Base-by-base conservation (phyloP, 139 green algal species). In the Spirogloea muscicola region DNA sequence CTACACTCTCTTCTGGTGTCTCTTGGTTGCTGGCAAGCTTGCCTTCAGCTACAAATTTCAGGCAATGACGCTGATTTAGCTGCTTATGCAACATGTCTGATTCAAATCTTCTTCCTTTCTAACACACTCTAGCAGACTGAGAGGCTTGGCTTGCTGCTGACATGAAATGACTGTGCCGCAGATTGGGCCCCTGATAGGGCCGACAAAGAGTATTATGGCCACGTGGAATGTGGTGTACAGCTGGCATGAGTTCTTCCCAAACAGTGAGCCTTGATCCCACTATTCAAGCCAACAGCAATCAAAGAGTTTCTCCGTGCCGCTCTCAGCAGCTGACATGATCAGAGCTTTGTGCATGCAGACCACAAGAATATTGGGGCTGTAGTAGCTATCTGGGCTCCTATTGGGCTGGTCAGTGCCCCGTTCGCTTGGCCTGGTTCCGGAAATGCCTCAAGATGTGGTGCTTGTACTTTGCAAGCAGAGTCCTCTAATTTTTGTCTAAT, bases 1-100 rank as follows among this genome's bases (percentile, higher is more conserved):
- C 57, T 68, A 68, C 38, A 68, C 37, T n/a, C 37, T 68, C 7
- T 68, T 68, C 60, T 68, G 60, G 60, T 37, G 49, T n/a, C 38
- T 49, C 38, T 39, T 68, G 38, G 21, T 68, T 21, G 38, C 60
- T 3, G 36, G 29, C 3, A 68, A 68, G 60, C 36, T 49, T 37
- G 37, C 33, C 4, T 68, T 68, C 60, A 68, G 60, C 60, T 68
- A 36, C 34, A 51, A 68, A 18, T 68, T 68, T 39, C 60, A 68
- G 27, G 59, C 44, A 13, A 13, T 52, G 44, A 16, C 16, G 13
- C 13, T 52, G 44, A 16, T 52, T 52, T 52, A 13, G 16, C 44
- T 13, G 44, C 16, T 52, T 13, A 16, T 27, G 44, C 44, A 52
- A n/a, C n/a, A n/a, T n/a, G n/a, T 16, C 13, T 52, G 44, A 13